Percentiles rank a stretch among this genome's conserved stretches.
These are phyloP conservation scores for Pulveroboletus sp. DNA, from an alignment of 768 basidiomycete species.

Conservation along the genomic window DNA sequence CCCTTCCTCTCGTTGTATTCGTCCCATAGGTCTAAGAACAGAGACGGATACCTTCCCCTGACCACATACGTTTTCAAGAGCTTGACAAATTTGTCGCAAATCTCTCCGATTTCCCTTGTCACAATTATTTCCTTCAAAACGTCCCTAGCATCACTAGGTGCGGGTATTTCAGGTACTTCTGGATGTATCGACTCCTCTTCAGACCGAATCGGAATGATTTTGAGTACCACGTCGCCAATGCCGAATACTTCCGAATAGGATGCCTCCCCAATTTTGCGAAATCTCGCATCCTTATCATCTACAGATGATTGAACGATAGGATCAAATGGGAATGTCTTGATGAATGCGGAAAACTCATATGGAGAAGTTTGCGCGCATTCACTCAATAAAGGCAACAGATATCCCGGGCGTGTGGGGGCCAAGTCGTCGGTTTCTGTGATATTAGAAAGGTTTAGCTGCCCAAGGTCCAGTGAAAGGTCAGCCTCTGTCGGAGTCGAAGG, in stretches of 20 bases:
- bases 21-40: slow-evolving; percentile 84
- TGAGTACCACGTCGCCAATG: slow-evolving; percentile 84
- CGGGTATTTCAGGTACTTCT: slow-evolving; percentile 51
- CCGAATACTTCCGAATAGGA: slow-evolving; percentile 96
- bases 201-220: slow-evolving; percentile 74
- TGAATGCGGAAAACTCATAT: slow-evolving; percentile 79
- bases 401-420: slow-evolving; percentile 40
- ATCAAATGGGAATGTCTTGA: slow-evolving; percentile 74
- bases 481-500: slow-evolving; percentile 53
- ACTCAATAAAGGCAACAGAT: slow-evolving; percentile 58
- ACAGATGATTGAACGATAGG: slow-evolving; percentile 46
- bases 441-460: slow-evolving; percentile 43
- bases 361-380: slow-evolving; percentile 69
- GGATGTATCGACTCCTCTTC: slow-evolving; percentile 33
- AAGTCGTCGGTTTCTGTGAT: slow-evolving; percentile 46
- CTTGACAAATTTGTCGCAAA: slow-evolving; percentile 73
- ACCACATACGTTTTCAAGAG: slow-evolving; percentile 84
- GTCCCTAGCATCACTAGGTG: slow-evolving; percentile 68
- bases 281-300: slow-evolving; percentile 34
- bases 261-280: slow-evolving; percentile 92
- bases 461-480: slow-evolving; percentile 36
- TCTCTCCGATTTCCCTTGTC: slow-evolving; percentile 69
- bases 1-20: slow-evolving; percentile 69
- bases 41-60: slow-evolving; percentile 75
- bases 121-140: slow-evolving; percentile 78